Conservation (phyloP, 2,329 filamentous ascomycete genomes). For the Calycina herbarum region DNA sequence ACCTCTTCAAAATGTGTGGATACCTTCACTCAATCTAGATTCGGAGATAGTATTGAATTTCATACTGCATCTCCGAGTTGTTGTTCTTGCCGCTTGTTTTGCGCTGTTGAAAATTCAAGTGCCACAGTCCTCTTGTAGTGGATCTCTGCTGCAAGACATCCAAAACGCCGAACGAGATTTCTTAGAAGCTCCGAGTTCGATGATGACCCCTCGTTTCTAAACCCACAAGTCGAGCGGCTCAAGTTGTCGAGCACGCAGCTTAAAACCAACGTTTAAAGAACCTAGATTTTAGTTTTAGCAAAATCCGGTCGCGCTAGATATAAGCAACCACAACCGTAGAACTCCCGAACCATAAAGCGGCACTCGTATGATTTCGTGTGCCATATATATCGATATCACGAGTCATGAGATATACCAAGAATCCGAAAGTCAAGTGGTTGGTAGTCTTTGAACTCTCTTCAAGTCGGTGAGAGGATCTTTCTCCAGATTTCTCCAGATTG, state of each 20-base stretch:
- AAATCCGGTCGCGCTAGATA: background rate
- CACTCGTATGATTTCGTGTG: background rate
- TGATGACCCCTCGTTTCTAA: background rate
- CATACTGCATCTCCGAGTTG: background rate
- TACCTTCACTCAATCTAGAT: background rate
- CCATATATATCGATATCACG: background rate
- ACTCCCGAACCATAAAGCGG: background rate
- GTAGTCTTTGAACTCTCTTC: background rate
- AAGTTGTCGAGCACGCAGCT: no score
- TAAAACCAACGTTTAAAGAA: no score
- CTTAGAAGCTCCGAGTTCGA: background rate
- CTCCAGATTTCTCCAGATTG: background rate
- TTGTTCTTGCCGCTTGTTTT: no score
- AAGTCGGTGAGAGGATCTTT: background rate
- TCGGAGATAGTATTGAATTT: background rate
- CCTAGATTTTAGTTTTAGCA: no score
- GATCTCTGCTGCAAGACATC: background rate
- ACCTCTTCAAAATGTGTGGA: background rate
- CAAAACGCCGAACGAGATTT: background rate
- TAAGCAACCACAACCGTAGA: background rate
- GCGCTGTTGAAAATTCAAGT: background rate
- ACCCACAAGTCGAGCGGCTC: no score
- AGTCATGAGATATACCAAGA: conserved; percentile 2
- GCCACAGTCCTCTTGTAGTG: background rate
- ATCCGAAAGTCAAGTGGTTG: background rate